A percentile compares a stretch with the other conserved stretches of the same genome.
Evolutionary conservation across 1,284 basidiomycete species (phyloP).

Genomic region (Boletus sp.): DNA sequence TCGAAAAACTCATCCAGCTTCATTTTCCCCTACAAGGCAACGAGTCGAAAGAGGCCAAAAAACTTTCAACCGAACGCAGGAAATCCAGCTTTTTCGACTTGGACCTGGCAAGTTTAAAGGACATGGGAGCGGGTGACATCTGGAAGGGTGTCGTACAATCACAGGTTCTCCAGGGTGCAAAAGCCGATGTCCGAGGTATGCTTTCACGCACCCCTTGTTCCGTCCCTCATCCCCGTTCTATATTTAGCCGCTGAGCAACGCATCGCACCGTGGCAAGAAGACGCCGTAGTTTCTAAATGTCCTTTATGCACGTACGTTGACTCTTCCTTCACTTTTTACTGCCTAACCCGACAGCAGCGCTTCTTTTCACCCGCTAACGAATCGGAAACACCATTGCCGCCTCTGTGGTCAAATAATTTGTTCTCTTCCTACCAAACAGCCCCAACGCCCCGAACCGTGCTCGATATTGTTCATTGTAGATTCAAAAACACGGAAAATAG

Average conservation of each 20-base stretch:
- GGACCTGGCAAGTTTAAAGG: slow-evolving; percentile 47
- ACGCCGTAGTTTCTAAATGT: slow-evolving; percentile 72
- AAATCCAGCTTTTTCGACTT: slow-evolving; percentile 71
- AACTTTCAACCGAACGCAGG: slow-evolving; percentile 26
- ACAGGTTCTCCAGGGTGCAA: slow-evolving; percentile 39
- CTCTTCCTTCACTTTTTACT: background rate
- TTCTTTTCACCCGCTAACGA: slow-evolving; percentile 84
- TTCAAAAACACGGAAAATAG: slow-evolving; percentile 66
- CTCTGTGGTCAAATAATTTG: slow-evolving; percentile 92
- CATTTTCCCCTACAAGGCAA: slow-evolving; percentile 59
- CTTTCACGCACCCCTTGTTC: background rate
- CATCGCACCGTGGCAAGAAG: slow-evolving; percentile 95
- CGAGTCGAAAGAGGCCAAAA: slow-evolving; percentile 24
- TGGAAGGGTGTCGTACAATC: slow-evolving; percentile 55
- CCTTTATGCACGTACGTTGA: slow-evolving; percentile 76
- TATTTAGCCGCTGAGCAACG: slow-evolving; percentile 76
- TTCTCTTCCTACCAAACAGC: slow-evolving; percentile 77
- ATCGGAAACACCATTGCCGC: slow-evolving; percentile 95
- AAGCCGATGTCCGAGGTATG: slow-evolving; percentile 58
- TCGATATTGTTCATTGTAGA: slow-evolving; percentile 81
- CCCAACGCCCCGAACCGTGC: slow-evolving; percentile 66
- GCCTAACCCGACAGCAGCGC: slow-evolving; percentile 42
- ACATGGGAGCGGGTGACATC: slow-evolving; percentile 58
- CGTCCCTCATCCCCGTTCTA: slow-evolving; percentile 7
- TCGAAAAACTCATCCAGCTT: slow-evolving; percentile 81